Evolutionary conservation across 176 grass and related monocot genomes (phyloP).

Genomic region (Hsuehochloa calcarea): DNA sequence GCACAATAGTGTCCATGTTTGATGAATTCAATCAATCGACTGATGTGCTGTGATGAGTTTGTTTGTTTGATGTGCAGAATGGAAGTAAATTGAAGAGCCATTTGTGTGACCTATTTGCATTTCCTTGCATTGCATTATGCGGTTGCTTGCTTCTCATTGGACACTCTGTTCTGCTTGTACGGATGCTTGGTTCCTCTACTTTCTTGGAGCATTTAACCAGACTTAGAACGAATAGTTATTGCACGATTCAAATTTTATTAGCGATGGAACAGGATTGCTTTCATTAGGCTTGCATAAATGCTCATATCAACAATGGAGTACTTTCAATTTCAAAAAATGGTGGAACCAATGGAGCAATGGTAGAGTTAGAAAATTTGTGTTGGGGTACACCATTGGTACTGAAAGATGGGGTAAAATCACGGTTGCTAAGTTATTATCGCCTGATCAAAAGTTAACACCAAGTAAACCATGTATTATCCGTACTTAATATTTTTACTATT

Average conservation of each 20-base stretch:
- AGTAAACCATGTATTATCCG: no score
- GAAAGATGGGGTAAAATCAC: no score
- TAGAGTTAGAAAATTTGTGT: no score
- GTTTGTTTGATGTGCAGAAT: background rate
- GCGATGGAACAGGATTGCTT: background rate
- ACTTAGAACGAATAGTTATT: background rate
- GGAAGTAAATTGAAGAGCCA: background rate
- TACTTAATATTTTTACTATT: no score
- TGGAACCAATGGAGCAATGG: background rate
- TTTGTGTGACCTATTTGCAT: background rate
- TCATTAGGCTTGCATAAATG: slow-evolving; percentile 9
- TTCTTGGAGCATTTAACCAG: background rate
- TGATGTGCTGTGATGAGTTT: background rate
- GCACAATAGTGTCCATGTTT: background rate
- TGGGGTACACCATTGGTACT: no score
- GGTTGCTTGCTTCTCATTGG: background rate
- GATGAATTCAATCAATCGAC: background rate
- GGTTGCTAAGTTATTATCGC: no score
- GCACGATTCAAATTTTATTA: background rate
- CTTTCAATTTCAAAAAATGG: background rate
- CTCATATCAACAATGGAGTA: background rate
- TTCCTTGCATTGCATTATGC: background rate
- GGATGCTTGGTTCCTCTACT: slow-evolving; percentile 2
- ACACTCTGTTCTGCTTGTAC: background rate
- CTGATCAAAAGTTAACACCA: no score